Conservation (phyloP, 371 early-diverging fungal genomes). For the Basidiobolus meristosporus region DNA sequence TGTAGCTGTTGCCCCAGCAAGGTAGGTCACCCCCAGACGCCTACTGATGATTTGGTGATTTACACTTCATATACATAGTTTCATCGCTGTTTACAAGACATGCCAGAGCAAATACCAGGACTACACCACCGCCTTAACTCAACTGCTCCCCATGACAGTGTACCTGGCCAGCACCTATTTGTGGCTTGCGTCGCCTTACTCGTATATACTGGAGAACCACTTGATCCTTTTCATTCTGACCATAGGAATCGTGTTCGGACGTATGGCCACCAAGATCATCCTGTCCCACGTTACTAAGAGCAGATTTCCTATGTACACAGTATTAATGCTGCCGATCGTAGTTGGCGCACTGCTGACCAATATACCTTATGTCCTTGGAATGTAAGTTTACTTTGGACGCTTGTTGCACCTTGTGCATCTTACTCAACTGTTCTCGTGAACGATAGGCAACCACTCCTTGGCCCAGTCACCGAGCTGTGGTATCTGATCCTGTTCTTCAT, state of each 20-base stretch:
- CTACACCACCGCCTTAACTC: slow-evolving; percentile 27
- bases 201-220: slow-evolving; percentile 35
- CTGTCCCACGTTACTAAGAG: slow-evolving; percentile 68
- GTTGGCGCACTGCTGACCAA: slow-evolving; percentile 43
- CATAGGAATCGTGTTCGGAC: no score
- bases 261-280: slow-evolving; percentile 68
- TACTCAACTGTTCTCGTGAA: no score
- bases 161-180: slow-evolving; percentile 24
- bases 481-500: no score
- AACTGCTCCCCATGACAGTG: slow-evolving; percentile 38
- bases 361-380: slow-evolving; percentile 17
- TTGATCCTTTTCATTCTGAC: slow-evolving; percentile 42
- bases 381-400: no score
- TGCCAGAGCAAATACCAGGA: slow-evolving; percentile 58
- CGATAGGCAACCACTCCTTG: no score
- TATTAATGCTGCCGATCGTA: slow-evolving; percentile 32
- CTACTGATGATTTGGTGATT: no score
- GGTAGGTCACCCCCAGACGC: no score
- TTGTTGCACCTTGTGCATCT: no score
- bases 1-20: no score
- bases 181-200: slow-evolving; percentile 50
- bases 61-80: no score
- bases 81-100: slow-evolving; percentile 67
- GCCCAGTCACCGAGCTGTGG: no score
- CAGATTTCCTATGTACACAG: slow-evolving; percentile 50